Evolutionary conservation across 2,329 filamentous ascomycete species (phyloP).

Genomic region (Botrytis deweyae): DNA sequence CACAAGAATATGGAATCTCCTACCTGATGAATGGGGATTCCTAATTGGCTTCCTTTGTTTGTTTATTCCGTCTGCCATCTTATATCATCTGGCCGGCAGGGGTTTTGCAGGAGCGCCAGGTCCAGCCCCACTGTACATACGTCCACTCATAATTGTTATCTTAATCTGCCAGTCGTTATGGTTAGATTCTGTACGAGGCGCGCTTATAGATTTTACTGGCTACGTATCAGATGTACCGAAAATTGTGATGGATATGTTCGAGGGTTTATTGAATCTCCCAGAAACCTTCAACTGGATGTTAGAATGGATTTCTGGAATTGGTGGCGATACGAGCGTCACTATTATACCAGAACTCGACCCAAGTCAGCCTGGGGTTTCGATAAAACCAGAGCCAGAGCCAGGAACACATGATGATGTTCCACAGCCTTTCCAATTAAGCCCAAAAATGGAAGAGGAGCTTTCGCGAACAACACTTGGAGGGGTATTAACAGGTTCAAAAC

Average conservation of each 20-base stretch:
- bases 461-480: neutral
- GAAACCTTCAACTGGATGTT: neutral
- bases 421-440: neutral
- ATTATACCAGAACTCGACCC: slow-evolving; percentile 5
- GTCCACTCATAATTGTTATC: neutral
- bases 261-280: neutral
- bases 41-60: neutral
- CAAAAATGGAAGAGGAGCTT: neutral
- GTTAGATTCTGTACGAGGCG: neutral
- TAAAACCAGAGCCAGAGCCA: neutral
- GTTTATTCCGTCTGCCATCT: neutral
- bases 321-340: neutral
- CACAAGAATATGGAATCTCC: neutral
- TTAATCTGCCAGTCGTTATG: neutral
- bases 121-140: neutral
- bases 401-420: neutral
- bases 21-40: neutral
- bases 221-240: neutral
- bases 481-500: neutral
- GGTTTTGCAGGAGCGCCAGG: neutral
- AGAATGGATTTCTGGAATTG: neutral
- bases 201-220: neutral
- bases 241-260: neutral
- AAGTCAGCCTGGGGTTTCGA: neutral
- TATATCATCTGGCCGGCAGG: neutral